Evolutionary conservation across 768 basidiomycete genomes (phyloP), one percentile per base, ranked within the genome.

Genomic region (Boletus tomentosulus): DNA sequence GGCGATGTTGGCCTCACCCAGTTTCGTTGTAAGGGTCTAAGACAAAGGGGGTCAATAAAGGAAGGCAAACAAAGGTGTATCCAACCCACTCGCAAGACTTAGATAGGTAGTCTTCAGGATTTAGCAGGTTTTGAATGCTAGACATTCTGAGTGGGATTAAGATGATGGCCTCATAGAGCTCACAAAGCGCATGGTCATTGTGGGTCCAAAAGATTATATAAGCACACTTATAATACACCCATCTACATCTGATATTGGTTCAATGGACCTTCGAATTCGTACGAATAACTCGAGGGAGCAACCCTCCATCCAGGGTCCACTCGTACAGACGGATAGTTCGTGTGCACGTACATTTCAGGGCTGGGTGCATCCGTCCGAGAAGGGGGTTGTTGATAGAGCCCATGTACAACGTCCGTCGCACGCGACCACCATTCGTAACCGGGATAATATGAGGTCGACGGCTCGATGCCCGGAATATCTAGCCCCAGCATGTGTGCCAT

Each of bases 401-500:
- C 38, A 4, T 60, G 58, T 16, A 42, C 34, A 42, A 30, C 35
- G 28, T 55, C 57, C 3, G 65, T 58, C 30, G 62, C 50, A 35
- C 79, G 78, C 22, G 84, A 80, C 82, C 83, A 86, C 84, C 82
- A 84, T 62, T 84, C 83, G 60, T 82, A 84, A 27, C 81, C 84
- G 45, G 71, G 71, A 50, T 69, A 72, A 51, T 69, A 74, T 38
- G 84, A 83, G 38, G 83, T 76, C 54, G 85, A 84, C 7, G 70
- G 67, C 16, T 74, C 69, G 31, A 84, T 74, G 28, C 83, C 84
- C 43, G 82, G 82, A 55, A 85, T 76, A 64, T 85, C 82, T 24
- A 86, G 67, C 15, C 84, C 85, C 24, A 86, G 69, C 84, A 86
- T 86, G 60, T 85, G 82, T 13, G 85, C 85, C 84, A 86, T 85